phyloP scores from a whole-genome alignment of 371 early-diverging fungal species.

The Mucor lusitanicus region DNA sequence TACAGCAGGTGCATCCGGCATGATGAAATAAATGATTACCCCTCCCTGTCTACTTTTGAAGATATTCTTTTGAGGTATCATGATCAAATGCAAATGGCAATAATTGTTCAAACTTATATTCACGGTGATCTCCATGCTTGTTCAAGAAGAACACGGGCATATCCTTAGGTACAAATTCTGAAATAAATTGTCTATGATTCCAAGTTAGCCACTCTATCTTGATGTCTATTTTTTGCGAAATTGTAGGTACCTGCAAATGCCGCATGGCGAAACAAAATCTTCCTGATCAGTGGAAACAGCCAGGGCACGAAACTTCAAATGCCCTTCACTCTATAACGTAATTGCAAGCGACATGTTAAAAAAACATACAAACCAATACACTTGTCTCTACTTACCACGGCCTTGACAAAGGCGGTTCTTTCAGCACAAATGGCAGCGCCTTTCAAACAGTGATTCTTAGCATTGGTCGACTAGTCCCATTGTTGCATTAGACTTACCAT shows the following conservation, averaged over 20 bases:
- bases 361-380: background rate
- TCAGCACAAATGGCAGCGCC: conserved; percentile 83
- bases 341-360: background rate
- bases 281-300: conserved; percentile 64
- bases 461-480: no score
- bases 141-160: conserved; percentile 64
- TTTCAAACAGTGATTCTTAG: conserved; percentile 14
- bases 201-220: background rate
- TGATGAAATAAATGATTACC: conserved; percentile 38
- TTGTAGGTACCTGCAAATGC: conserved; percentile 67
- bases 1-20: conserved; percentile 40
- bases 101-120: conserved; percentile 54
- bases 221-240: background rate
- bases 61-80: conserved; percentile 33
- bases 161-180: conserved; percentile 68
- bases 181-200: conserved; percentile 70
- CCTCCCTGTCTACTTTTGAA: background rate
- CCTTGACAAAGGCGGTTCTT: conserved; percentile 81
- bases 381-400: conserved; percentile 56
- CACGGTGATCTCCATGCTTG: conserved; percentile 49
- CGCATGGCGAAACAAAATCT: conserved; percentile 73
- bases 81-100: conserved; percentile 69
- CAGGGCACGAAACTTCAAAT: conserved; percentile 64
- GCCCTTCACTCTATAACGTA: conserved; percentile 66
- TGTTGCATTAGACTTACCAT: conserved; percentile 45